A percentile compares a stretch with the other conserved stretches of the same genome.
These are phyloP conservation scores for Dioscorea alata DNA, from an alignment of 106 monocot species.

Conservation along the genomic window DNA sequence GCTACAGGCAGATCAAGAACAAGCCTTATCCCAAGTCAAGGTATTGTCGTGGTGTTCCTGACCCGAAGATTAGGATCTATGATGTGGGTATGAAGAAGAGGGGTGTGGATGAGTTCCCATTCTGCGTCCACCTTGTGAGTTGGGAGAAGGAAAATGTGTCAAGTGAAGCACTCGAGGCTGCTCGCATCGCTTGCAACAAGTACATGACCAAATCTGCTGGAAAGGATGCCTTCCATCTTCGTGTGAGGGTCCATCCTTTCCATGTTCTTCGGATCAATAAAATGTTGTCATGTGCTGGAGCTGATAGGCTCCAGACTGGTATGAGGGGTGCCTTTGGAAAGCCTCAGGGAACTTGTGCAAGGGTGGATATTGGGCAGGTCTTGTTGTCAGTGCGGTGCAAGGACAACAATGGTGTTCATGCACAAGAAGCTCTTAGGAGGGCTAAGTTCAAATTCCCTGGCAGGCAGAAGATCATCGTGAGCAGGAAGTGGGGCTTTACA, in stretches of 20 bases:
- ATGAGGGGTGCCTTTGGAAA: constrained; percentile 67
- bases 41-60: constrained; percentile 54
- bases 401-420: constrained; percentile 37
- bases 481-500: constrained; percentile 38
- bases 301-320: constrained; percentile 61
- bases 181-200: constrained; percentile 33
- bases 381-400: constrained; percentile 53
- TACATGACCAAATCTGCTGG: constrained; percentile 36
- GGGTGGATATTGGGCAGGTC: constrained; percentile 52
- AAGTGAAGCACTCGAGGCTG: constrained; percentile 40
- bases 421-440: constrained; percentile 45
- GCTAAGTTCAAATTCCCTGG: constrained; percentile 65
- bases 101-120: constrained; percentile 47
- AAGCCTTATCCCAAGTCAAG: constrained; percentile 44
- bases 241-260: constrained; percentile 59
- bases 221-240: constrained; percentile 43
- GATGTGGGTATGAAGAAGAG: constrained; percentile 64
- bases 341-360: constrained; percentile 46
- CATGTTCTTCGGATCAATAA: constrained; percentile 56
- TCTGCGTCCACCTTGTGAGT: constrained; percentile 34
- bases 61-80: constrained; percentile 51
- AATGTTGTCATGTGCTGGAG: constrained; percentile 63
- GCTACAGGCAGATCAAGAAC: constrained; percentile 30
- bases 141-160: constrained; percentile 48
- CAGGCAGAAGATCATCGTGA: constrained; percentile 44